Evolutionary conservation across 2,329 filamentous ascomycete genomes (phyloP).

Genomic region (Chalaropsis thielavioides): DNA sequence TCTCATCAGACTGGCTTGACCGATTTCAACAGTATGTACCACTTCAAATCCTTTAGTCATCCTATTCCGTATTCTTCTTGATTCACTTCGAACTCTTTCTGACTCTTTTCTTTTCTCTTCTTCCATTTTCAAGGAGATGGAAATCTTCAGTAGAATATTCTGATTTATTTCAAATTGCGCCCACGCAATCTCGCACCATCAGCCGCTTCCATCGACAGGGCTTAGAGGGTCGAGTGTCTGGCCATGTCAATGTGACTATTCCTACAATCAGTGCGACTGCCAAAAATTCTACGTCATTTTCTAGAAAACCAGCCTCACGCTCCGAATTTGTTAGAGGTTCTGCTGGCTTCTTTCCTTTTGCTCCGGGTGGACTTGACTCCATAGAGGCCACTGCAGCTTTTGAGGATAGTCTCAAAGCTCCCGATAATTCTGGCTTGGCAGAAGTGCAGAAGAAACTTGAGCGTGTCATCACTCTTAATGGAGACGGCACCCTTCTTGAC

Average conservation of each 20-base stretch:
- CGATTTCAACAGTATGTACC: constrained; percentile 56
- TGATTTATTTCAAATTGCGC: constrained; percentile 74
- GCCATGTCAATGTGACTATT: constrained; percentile 87
- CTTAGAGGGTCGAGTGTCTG: constrained; percentile 79
- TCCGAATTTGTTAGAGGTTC: constrained; percentile 88
- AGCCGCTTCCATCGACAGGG: constrained; percentile 85
- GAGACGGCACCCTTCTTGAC: constrained; percentile 64
- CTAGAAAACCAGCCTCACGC: constrained; percentile 70
- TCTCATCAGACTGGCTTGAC: constrained; percentile 78
- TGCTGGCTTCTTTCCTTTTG: constrained; percentile 87
- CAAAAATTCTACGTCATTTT: constrained; percentile 84
- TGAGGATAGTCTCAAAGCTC: constrained; percentile 46
- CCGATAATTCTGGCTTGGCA: constrained; percentile 26
- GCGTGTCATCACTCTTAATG: constrained; percentile 68
- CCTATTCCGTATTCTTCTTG: background rate
- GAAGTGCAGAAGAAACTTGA: constrained; percentile 46
- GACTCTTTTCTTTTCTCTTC: background rate
- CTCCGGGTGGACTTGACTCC: constrained; percentile 74
- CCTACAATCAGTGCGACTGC: constrained; percentile 78
- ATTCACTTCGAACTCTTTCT: background rate
- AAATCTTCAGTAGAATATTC: constrained; percentile 65
- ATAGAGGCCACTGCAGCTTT: constrained; percentile 74
- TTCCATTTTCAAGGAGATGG: constrained; percentile 41
- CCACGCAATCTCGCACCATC: constrained; percentile 87
- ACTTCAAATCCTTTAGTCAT: background rate